Evolutionary conservation across 176 grass and related monocot species (phyloP), one percentile per base, ranked within the genome.

Genomic region (Zizania latifolia): DNA sequence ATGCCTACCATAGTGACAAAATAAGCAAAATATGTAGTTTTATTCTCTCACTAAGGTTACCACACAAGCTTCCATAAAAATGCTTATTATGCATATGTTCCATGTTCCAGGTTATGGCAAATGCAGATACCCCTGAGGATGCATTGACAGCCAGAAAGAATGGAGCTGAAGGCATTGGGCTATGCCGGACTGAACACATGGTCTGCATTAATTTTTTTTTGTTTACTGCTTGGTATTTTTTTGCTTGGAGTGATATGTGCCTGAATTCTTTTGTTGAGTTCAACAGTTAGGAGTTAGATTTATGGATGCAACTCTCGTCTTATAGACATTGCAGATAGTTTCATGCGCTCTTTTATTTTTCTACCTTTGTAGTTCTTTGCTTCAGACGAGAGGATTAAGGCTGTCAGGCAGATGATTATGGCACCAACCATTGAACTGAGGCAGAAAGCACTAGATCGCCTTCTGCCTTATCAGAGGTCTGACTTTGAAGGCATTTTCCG

Each of bases 361-460:
- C 11, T 70, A 33, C 27, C 69, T 75, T 80, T 44, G 34, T 80
- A 99, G 96, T 99, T 99, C 91, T 99, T 99, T 80, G 96, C 96
- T 86, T 99, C 96, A 23, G 96, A 99, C 39, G 96, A 99, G 86
- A 94, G 96, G 89, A 88, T 99, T 72, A 99, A 92, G 76, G 85
- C 92, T 73, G 92, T 99, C 58, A 92, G 96, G 76, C 88, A 95
- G 85, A 99, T 99, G 96, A 99, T 99, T 72, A 99, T 99, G 96
- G 86, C 96, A 68, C 57, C 79, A 79, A 90, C 76, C 50, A 17
- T 92, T 50, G 96, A 99, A 68, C 85, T 86, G 64, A 92, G 96
- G 73, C 87, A 99, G 77, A 73, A 83, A 43, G 96, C 96, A 58
- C 84, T 99, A 33, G 89, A 92, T 78, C 84, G 59, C 43, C 92